A percentile compares a stretch with the other conserved stretches of the same genome.
phyloP scores from a whole-genome alignment of 2,329 filamentous ascomycete genomes.

The Sporothrix brunneoviolacea region DNA sequence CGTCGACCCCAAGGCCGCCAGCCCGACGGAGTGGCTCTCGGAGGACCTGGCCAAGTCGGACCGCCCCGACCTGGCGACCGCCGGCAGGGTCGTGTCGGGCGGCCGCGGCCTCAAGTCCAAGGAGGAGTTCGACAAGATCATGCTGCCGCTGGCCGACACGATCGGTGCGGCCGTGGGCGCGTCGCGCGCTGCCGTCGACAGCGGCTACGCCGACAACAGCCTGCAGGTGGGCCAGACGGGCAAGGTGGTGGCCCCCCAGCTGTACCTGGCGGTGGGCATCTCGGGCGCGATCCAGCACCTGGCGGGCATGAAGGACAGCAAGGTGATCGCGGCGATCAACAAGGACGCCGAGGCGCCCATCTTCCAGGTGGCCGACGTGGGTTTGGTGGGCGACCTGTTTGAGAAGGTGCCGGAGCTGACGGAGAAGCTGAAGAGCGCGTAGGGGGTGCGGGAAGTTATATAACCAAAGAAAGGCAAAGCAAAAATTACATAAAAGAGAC shows the following conservation, averaged over 20 bases:
- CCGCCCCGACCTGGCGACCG: conserved; percentile 87
- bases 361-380: conserved; percentile 96
- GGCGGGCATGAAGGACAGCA: conserved; percentile 99
- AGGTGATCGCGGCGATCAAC: conserved; percentile 98
- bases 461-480: conserved; percentile 11
- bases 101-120: conserved; percentile 95
- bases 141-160: conserved; percentile 85
- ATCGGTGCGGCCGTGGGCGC: conserved; percentile 94
- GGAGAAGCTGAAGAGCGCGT: conserved; percentile 71
- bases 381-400: conserved; percentile 90
- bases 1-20: conserved; percentile 70
- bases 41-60: conserved; percentile 92
- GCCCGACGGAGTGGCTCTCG: conserved; percentile 79
- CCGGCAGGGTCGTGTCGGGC: conserved; percentile 82
- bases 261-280: conserved; percentile 93
- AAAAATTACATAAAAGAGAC: conserved; percentile 4
- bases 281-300: conserved; percentile 97
- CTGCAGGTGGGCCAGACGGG: conserved; percentile 97
- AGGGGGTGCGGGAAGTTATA: conserved; percentile 12
- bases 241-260: conserved; percentile 93
- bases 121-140: conserved; percentile 90
- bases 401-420: conserved; percentile 94
- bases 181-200: conserved; percentile 90
- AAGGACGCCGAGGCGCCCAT: conserved; percentile 96
- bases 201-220: conserved; percentile 96